Evolutionary conservation across 169 alveolate species (phyloP), one percentile per base, ranked within the genome.

Genomic region (Plasmodium gonderi): DNA sequence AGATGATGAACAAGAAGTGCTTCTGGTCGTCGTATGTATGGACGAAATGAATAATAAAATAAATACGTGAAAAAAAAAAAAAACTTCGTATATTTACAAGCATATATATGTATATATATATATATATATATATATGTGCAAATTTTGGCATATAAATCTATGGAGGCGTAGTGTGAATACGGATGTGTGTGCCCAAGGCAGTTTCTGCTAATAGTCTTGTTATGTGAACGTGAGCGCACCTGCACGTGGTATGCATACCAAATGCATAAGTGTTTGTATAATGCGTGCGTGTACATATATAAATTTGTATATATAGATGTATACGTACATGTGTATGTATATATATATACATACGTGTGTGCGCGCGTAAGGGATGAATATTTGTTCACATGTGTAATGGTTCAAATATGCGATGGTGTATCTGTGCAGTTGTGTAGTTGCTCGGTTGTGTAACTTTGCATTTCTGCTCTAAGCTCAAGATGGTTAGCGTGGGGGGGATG

Each of bases 291-390:
- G 7, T 74, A 74, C 14, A 36, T 74, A 74, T 74, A 74, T 74
- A 74, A n/a, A 72, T 36, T 38, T 72, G 40, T 72, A 72, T 40
- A 36, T 72, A 72, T 72, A 72, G 7, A 54, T 14, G 23, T 79
- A 54, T 79, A 65, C 44, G 44, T 36, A 79, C 17, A 64, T 33
- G 51, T 79, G 11, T 36, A 67, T 0, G 42, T 44, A 64, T 60
- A 64, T 45, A 64, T 33, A 38, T 26, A 65, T 42, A 42, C 31
- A 75, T 75, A 29, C 8, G 26, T 26, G 6, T 26, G 42, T 26
- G 79, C 65, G 38, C 14, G 17, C n/a, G 23, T 14, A 60, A 20
- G 6, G 20, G 6, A 9, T 20, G 74, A 7, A 60, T 60, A 60
- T n/a, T 8, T 60, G 31, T 60, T 60, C 31, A n/a, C n/a, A n/a